A percentile compares a stretch with the other conserved stretches of the same genome.
Evolutionary conservation across 495 filamentous ascomycete genomes (phyloP).

Genomic region (Penicillium subrubescens): DNA sequence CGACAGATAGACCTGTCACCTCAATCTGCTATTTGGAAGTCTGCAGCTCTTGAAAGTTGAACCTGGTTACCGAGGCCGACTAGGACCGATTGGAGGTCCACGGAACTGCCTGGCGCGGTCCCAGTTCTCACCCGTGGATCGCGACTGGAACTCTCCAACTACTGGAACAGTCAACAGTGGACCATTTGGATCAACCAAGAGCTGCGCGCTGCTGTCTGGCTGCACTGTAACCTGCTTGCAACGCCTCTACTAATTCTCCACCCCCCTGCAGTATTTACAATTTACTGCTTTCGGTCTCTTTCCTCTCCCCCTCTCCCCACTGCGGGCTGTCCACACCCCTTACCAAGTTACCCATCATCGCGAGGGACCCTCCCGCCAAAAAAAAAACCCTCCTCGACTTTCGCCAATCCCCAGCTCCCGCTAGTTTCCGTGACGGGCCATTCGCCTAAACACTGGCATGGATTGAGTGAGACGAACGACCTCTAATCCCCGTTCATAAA

Average conservation of each 20-base stretch:
- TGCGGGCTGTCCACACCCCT: conserved; percentile 15
- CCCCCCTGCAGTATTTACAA: conserved; percentile 39
- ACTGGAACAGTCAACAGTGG: conserved; percentile 6
- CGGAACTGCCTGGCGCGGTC: conserved; percentile 21
- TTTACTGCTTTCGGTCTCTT: conserved; percentile 37
- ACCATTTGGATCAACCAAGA: neutral
- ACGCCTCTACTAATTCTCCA: conserved; percentile 20
- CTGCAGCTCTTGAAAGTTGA: neutral
- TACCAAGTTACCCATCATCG: conserved; percentile 19
- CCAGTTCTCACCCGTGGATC: conserved; percentile 26
- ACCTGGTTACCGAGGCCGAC: neutral
- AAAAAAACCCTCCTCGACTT: conserved; percentile 6
- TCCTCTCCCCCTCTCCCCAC: conserved; percentile 19
- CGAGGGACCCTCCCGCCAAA: conserved; percentile 12
- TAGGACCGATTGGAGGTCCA: conserved; percentile 6
- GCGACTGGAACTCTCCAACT: conserved; percentile 8
- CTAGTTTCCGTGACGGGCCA: conserved; percentile 11
- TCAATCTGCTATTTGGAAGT: neutral
- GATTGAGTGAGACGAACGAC: conserved; percentile 27
- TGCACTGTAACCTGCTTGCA: neutral
- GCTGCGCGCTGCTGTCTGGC: neutral
- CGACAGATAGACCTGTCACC: neutral
- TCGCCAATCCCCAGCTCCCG: neutral
- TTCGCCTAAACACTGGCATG: conserved; percentile 35
- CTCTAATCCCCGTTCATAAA: neutral